Base-by-base conservation (phyloP, 108 stramenopile genomes). In the Ochromonas danica region DNA sequence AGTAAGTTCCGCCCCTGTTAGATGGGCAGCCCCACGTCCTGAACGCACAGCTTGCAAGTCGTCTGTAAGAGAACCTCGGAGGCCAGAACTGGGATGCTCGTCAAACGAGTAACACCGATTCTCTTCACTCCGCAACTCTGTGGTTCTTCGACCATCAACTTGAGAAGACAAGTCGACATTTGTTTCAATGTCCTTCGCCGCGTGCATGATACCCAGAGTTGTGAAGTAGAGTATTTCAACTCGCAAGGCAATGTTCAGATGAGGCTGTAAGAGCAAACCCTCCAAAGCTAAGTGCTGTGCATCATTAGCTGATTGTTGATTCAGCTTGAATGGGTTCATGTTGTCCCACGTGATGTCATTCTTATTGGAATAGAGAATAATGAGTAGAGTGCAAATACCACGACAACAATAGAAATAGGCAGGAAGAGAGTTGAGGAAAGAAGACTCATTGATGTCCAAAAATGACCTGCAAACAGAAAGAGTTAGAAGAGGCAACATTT, bases 201-300 rank as follows among this genome's bases (percentile, higher is more conserved):
- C 63, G 31, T 67, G 63, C 17, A 67, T 67, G 51, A 80, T 80
- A 0, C 80, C 80, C 3, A 39, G 14, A 25, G 80, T 80, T 0
- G 80, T 80, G 71, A 70, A 80, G 70, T n/a, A 40, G 1, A 80
- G 40, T n/a, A 80, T 10, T 57, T 80, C 80, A 33, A 14, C 36
- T n/a, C 80, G 70, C 70, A 80, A 42, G 30, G 71, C 80, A 57
- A 39, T 45, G 80, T 80, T 80, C 6, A 80, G 35, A 31, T 80
- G 79, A 40, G 63, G 79, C 31, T 67, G 63, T 25, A 67, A 10
- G 3, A 67, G 31, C 10, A 67, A 36, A 6, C 63, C 63, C 31
- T 67, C 63, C 33, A 67, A 10, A 6, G 63, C 63, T 6, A 67
- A 3, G 3, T 35, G 6, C 31, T 22, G 3, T 25, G 6, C 63